A percentile compares a stretch with the other conserved stretches of the same genome.
phyloP scores from a whole-genome alignment of 768 basidiomycete species.

The Leccinum obscurum region DNA sequence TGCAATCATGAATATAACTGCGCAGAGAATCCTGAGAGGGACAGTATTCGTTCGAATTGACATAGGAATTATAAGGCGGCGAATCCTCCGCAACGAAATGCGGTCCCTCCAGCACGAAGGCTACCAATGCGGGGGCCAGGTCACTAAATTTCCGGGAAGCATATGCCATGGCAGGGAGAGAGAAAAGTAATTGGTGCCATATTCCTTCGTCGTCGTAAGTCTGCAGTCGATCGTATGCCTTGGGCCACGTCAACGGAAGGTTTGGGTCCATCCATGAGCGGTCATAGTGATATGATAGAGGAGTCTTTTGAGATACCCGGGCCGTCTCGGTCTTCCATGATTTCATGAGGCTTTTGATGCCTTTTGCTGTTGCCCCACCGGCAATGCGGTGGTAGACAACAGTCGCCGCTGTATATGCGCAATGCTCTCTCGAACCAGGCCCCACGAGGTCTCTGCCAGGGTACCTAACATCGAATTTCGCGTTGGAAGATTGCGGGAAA shows the following conservation, averaged over 20 bases:
- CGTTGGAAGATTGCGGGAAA: background rate
- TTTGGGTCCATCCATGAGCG: slow-evolving; percentile 28
- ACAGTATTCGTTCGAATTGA: slow-evolving; percentile 8
- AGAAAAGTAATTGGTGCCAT: slow-evolving; percentile 30
- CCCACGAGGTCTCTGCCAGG: slow-evolving; percentile 8
- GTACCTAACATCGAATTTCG: slow-evolving; percentile 12
- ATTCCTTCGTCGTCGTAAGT: slow-evolving; percentile 1
- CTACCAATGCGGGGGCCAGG: slow-evolving; percentile 31
- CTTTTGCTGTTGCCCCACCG: background rate
- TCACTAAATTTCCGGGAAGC: slow-evolving; percentile 7
- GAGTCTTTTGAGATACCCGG: background rate
- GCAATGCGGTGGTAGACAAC: background rate
- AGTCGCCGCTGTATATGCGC: slow-evolving; percentile 18
- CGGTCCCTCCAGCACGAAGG: slow-evolving; percentile 26
- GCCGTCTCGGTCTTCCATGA: background rate
- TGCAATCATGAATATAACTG: background rate
- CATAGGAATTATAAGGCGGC: slow-evolving; percentile 16
- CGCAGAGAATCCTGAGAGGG: slow-evolving; percentile 3
- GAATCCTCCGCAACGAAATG: slow-evolving; percentile 11
- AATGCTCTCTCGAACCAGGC: slow-evolving; percentile 9
- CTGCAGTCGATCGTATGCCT: slow-evolving; percentile 30
- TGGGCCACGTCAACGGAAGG: slow-evolving; percentile 27
- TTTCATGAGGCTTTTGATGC: slow-evolving; percentile 9
- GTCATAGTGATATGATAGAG: slow-evolving; percentile 24
- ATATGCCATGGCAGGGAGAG: slow-evolving; percentile 35